Conservation (phyloP, 306 rosid genomes). For the Prinsepia uniflora region DNA sequence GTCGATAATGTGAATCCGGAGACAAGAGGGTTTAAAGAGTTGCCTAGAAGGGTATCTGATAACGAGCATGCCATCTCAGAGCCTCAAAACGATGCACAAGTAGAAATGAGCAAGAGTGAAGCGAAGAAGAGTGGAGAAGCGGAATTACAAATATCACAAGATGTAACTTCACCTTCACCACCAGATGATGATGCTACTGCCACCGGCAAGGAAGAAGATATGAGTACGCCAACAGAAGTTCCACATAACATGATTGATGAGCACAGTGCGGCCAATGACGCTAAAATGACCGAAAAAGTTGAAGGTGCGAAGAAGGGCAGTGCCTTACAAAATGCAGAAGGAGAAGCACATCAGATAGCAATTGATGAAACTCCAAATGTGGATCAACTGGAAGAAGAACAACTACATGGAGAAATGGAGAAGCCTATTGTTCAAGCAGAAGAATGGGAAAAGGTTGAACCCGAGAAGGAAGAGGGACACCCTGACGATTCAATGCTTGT, state of each 20-base stretch:
- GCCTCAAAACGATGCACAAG: constrained; percentile 4
- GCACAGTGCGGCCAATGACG: not conserved
- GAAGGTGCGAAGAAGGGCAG: not conserved
- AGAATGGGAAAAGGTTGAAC: constrained; percentile 19
- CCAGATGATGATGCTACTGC: not conserved
- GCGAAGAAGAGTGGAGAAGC: not conserved
- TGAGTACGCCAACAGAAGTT: constrained; percentile 9
- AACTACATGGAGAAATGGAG: constrained; percentile 22
- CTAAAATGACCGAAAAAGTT: not conserved
- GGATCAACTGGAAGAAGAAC: constrained; percentile 2
- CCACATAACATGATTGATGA: constrained; percentile 22
- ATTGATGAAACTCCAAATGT: not conserved
- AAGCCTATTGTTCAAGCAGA: constrained; percentile 21
- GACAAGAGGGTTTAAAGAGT: constrained; percentile 12
- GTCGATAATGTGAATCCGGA: not conserved
- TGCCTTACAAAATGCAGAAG: not conserved
- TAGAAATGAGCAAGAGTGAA: not conserved
- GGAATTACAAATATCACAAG: not conserved
- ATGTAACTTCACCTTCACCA: not conserved
- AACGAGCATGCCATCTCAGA: not conserved
- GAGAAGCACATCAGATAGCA: not conserved
- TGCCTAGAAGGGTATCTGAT: constrained; percentile 23
- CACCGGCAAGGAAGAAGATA: not conserved
- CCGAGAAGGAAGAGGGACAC: constrained; percentile 14
- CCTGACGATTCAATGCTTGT: not conserved